Evolutionary conservation across 441 rosid species (phyloP).

Genomic region (Macaranga tanarius): DNA sequence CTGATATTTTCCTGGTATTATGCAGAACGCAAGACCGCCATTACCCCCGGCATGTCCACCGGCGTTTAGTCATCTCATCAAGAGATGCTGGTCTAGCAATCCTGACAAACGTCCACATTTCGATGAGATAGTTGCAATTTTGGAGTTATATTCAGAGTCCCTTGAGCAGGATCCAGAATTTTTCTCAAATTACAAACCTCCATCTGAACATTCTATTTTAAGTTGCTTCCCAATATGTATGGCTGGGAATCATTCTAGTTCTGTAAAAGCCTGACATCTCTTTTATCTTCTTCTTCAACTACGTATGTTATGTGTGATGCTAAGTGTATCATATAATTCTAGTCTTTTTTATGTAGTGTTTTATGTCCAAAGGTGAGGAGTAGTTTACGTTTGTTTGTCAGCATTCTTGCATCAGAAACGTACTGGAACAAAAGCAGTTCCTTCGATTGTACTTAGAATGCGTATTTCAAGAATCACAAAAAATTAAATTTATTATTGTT

Average conservation of each 20-base stretch:
- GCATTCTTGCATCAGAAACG: not conserved
- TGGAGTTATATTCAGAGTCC: constrained; percentile 52
- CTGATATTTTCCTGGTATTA: constrained; percentile 12
- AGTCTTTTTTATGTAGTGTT: constrained; percentile 8
- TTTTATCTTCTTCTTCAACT: not conserved
- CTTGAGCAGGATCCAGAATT: constrained; percentile 54
- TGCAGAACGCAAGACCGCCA: constrained; percentile 76
- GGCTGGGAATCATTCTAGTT: constrained; percentile 22
- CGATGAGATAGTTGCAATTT: constrained; percentile 51
- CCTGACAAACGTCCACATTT: constrained; percentile 63
- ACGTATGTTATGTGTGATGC: constrained; percentile 22
- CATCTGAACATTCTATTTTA: constrained; percentile 24
- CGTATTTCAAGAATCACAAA: too few relatives aligned
- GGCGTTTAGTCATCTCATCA: constrained; percentile 54
- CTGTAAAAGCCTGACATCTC: constrained; percentile 24
- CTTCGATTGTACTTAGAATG: constrained; percentile 13
- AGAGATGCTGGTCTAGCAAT: constrained; percentile 64
- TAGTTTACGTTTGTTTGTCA: not conserved
- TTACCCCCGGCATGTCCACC: constrained; percentile 54
- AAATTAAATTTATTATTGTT: too few relatives aligned
- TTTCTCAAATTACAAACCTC: constrained; percentile 43
- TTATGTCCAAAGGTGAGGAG: constrained; percentile 18
- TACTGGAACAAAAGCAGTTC: constrained; percentile 29
- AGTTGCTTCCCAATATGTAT: constrained; percentile 47
- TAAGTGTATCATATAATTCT: constrained; percentile 28